Conservation (phyloP, 2,329 filamentous ascomycete species). For the Colletotrichum eremochloae region DNA sequence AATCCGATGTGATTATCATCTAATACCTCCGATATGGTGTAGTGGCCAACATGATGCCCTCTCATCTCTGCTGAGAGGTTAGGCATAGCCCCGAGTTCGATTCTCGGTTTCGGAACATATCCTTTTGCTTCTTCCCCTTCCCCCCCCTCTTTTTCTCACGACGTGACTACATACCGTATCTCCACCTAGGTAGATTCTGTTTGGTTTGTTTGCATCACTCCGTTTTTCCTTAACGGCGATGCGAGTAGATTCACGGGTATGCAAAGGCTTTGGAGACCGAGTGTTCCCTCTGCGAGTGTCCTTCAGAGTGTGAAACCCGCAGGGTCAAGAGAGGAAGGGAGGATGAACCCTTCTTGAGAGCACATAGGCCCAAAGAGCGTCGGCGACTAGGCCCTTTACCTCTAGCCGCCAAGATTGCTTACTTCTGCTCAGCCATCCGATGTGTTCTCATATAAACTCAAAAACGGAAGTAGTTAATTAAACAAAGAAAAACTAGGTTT, state of each 20-base stretch:
- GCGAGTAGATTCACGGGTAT: neutral
- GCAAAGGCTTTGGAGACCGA: neutral
- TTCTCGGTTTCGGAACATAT: constrained; percentile 36
- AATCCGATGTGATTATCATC: constrained; percentile 24
- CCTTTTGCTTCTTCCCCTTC: neutral
- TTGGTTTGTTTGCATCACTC: neutral
- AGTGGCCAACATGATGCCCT: constrained; percentile 38
- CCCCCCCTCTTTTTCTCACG: fast-evolving
- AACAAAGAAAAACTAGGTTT: neutral
- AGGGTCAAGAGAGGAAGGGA: neutral
- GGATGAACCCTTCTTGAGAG: neutral
- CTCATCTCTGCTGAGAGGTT: constrained; percentile 2
- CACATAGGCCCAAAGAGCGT: neutral
- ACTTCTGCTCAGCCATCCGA: neutral
- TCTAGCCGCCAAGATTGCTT: neutral
- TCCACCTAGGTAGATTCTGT: too few species aligned
- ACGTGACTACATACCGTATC: too few species aligned
- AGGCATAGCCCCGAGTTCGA: constrained; percentile 39
- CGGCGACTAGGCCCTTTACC: neutral
- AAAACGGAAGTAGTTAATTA: neutral
- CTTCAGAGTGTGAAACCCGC: neutral
- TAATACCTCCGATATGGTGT: constrained; percentile 25
- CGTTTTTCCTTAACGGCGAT: neutral
- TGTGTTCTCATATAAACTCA: neutral
- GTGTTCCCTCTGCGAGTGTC: neutral